Conservation (phyloP, 208 protist genomes). For the Blechomonas ayalai region DNA sequence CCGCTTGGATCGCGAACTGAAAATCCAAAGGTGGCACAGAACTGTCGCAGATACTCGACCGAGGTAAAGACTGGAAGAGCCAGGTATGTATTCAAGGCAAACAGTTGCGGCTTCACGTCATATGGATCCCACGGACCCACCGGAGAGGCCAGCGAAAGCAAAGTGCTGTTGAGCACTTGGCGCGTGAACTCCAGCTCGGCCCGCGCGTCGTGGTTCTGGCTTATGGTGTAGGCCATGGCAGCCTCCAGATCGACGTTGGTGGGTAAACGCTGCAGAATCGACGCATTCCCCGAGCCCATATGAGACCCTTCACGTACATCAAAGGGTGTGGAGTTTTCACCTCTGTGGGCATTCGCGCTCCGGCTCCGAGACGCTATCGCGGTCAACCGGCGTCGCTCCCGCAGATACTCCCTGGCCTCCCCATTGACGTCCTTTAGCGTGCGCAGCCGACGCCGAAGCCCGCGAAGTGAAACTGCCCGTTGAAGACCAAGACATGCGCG, state of each 20-base stretch:
- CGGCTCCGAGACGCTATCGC: too few relatives aligned
- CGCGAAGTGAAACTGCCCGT: too few relatives aligned
- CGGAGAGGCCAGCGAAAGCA: slow-evolving; percentile 78
- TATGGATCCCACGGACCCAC: slow-evolving; percentile 78
- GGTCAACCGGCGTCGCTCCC: slow-evolving; percentile 30
- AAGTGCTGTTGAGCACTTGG: slow-evolving; percentile 55
- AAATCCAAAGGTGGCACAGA: slow-evolving; percentile 62
- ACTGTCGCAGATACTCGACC: slow-evolving; percentile 57
- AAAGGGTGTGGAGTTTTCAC: too few relatives aligned
- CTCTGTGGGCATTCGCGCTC: too few relatives aligned
- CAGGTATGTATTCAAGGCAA: slow-evolving; percentile 77
- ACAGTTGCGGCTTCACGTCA: slow-evolving; percentile 84
- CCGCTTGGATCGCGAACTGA: slow-evolving; percentile 72
- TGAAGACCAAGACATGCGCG: too few relatives aligned
- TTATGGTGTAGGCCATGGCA: slow-evolving; percentile 66
- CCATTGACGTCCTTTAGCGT: slow-evolving; percentile 15
- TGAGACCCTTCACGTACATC: too few relatives aligned
- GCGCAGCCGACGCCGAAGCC: slow-evolving; percentile 17
- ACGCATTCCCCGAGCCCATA: too few relatives aligned
- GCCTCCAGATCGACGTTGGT: slow-evolving; percentile 62
- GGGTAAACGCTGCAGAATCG: slow-evolving; percentile 51
- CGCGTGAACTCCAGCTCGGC: slow-evolving; percentile 78
- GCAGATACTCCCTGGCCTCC: slow-evolving; percentile 9
- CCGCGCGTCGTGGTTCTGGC: slow-evolving; percentile 65
- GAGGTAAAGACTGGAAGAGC: slow-evolving; percentile 86